These are phyloP conservation scores for Candida alai DNA, from an alignment of 805 yeast species.

Conservation along the genomic window DNA sequence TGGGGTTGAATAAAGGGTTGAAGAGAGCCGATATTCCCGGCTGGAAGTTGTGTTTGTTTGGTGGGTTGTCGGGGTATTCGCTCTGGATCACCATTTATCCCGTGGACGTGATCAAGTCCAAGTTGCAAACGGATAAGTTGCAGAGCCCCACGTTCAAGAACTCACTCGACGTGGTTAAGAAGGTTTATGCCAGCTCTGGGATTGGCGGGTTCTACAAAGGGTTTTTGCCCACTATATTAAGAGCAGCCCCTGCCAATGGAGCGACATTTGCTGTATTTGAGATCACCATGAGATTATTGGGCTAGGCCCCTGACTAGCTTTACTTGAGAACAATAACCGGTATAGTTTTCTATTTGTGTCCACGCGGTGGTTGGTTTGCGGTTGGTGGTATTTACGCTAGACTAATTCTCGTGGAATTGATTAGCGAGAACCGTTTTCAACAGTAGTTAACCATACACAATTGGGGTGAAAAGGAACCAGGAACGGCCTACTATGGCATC, in stretches of 20 bases:
- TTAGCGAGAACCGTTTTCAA: no score
- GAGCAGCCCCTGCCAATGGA: conserved; percentile 98
- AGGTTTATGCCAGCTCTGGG: conserved; percentile 58
- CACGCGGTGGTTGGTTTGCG: no score
- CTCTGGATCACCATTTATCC: conserved; percentile 88
- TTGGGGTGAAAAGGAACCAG: no score
- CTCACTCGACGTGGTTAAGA: conserved; percentile 54
- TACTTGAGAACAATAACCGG: not conserved
- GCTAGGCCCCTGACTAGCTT: conserved; percentile 20
- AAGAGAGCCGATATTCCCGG: conserved; percentile 77
- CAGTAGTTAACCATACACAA: no score
- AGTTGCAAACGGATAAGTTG: conserved; percentile 66
- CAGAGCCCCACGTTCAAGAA: conserved; percentile 56
- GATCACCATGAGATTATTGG: conserved; percentile 68
- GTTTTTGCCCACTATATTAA: conserved; percentile 82
- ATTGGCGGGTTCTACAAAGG: conserved; percentile 83
- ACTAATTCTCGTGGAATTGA: no score
- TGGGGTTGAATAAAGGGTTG: conserved; percentile 37
- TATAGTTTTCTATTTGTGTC: no score
- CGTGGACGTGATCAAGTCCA: conserved; percentile 85
- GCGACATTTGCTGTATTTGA: conserved; percentile 95
- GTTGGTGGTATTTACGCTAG: no score
- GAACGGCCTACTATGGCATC: no score
- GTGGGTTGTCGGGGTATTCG: conserved; percentile 87
- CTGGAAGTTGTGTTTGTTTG: conserved; percentile 80